Evolutionary conservation across 345 rosid genomes (phyloP).

Genomic region (Psidium guajava): DNA sequence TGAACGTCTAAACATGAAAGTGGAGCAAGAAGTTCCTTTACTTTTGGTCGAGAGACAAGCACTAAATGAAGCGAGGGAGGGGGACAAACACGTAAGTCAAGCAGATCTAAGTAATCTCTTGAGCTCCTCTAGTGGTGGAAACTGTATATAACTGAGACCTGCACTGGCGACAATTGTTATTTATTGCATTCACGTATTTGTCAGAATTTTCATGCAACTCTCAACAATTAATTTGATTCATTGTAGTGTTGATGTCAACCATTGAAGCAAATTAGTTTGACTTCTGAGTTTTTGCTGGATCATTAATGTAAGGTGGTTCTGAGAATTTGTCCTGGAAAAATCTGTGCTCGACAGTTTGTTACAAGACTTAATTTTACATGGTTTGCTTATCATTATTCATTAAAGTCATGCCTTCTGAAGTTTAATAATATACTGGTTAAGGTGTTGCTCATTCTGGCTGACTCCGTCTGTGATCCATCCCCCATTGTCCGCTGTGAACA

Average conservation of each 20-base stretch:
- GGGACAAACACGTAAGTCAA: conserved; percentile 75
- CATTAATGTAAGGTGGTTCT: background rate
- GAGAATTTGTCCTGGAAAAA: background rate
- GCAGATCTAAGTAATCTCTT: background rate
- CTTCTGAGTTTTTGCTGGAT: background rate
- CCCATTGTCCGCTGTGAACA: background rate
- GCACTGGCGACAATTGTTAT: background rate
- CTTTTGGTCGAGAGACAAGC: conserved; percentile 96
- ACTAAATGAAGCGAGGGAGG: conserved; percentile 87
- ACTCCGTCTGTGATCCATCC: background rate
- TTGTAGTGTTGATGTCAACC: background rate
- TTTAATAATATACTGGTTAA: background rate
- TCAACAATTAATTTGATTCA: background rate
- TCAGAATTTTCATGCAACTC: background rate
- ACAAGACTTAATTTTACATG: background rate
- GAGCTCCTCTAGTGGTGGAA: background rate
- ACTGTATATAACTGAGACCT: background rate
- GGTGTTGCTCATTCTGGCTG: background rate
- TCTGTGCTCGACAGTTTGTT: background rate
- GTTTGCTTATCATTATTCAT: background rate
- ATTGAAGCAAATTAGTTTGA: background rate
- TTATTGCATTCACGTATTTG: background rate
- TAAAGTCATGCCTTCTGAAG: background rate
- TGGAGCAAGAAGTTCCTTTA: conserved; percentile 84
- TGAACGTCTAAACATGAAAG: conserved; percentile 72